These are phyloP conservation scores for Dactylonectria macrodidyma DNA, from an alignment of 2,329 filamentous ascomycete species.

Conservation along the genomic window DNA sequence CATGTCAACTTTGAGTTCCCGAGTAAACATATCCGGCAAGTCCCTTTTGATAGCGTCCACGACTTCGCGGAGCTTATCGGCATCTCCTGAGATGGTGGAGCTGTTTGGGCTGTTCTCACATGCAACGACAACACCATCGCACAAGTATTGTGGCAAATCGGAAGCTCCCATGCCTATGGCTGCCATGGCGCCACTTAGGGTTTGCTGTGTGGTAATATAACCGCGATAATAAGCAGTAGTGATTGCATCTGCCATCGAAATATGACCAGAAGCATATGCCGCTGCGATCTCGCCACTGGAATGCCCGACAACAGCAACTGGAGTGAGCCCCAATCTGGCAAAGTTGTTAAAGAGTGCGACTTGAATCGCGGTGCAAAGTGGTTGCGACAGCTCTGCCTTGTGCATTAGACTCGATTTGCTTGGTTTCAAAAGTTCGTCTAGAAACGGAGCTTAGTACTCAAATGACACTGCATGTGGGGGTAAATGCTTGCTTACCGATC, in stretches of 20 bases:
- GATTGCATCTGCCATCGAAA: constrained; percentile 28
- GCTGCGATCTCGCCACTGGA: constrained; percentile 35
- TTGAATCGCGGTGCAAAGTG: constrained; percentile 30
- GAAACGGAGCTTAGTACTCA: background rate
- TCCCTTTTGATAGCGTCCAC: constrained; percentile 12
- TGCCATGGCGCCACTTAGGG: constrained; percentile 14
- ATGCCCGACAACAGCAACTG: constrained; percentile 24
- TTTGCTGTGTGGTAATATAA: constrained; percentile 3
- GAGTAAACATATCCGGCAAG: constrained; percentile 17
- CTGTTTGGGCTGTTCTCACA: constrained; percentile 32
- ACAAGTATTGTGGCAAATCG: background rate
- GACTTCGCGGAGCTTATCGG: background rate
- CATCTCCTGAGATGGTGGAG: constrained; percentile 22
- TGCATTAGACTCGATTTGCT: background rate
- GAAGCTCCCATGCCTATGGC: constrained; percentile 17
- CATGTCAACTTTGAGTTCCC: constrained; percentile 10
- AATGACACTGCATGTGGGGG: background rate
- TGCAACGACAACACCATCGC: constrained; percentile 9
- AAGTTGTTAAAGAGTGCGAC: constrained; percentile 22
- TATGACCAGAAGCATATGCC: constrained; percentile 19
- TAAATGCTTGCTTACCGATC: background rate
- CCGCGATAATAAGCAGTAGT: constrained; percentile 25
- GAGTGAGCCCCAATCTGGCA: fast-evolving
- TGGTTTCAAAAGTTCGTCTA: constrained; percentile 17
- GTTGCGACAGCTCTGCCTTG: constrained; percentile 24